phyloP scores from a whole-genome alignment of 495 filamentous ascomycete species.

The Hypoxylon rickii region DNA sequence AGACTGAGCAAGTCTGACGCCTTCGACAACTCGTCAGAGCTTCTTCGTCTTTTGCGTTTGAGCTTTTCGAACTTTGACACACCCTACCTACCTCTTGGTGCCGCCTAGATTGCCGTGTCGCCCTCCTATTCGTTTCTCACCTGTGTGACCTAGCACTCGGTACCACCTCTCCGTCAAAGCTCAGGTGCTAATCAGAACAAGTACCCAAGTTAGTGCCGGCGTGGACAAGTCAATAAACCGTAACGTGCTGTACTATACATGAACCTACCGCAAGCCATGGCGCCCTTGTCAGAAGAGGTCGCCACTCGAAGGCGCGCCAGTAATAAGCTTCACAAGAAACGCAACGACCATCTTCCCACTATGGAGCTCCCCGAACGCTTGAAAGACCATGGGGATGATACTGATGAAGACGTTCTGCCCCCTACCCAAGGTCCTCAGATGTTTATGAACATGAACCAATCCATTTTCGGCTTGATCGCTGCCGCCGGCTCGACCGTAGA shows the following conservation, averaged over 20 bases:
- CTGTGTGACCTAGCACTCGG: conserved; percentile 19
- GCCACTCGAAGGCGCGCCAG: conserved; percentile 39
- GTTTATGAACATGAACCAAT: conserved; percentile 85
- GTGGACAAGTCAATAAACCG: background rate
- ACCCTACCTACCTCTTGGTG: background rate
- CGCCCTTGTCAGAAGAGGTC: conserved; percentile 23
- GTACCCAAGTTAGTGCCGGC: conserved; percentile 1
- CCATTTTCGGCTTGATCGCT: conserved; percentile 90
- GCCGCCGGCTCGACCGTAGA: conserved; percentile 82
- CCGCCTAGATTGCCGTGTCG: conserved; percentile 19
- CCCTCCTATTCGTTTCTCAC: conserved; percentile 16
- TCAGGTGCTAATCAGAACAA: background rate
- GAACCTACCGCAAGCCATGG: no score
- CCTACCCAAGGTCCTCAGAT: conserved; percentile 54
- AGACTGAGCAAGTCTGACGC: conserved; percentile 5
- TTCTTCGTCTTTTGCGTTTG: conserved; percentile 11
- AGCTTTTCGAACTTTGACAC: conserved; percentile 10
- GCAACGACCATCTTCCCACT: conserved; percentile 60
- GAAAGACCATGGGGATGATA: conserved; percentile 68
- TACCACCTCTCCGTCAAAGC: no score
- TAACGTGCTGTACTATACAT: conserved; percentile 1
- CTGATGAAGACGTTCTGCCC: conserved; percentile 71
- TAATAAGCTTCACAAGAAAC: conserved; percentile 64
- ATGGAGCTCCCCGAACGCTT: conserved; percentile 80
- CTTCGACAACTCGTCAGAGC: background rate